phyloP scores from a whole-genome alignment of 106 monocot species.

The Platanthera guangdongensis region DNA sequence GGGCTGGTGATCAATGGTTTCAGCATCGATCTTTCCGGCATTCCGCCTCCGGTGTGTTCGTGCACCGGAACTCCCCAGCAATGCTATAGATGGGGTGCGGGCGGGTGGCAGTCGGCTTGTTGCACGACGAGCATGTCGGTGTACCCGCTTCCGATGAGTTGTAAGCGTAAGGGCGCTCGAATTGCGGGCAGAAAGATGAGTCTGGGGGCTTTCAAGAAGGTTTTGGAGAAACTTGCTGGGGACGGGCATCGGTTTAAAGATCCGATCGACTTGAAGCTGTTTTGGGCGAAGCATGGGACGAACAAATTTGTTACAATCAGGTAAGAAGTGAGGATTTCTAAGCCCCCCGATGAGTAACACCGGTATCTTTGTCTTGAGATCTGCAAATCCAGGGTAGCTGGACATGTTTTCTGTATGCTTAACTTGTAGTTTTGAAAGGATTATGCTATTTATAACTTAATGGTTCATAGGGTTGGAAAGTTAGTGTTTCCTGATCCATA shows the following conservation, averaged over 20 bases:
- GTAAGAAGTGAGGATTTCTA: conserved; percentile 4
- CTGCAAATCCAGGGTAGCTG: too few species aligned
- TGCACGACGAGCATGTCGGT: conserved; percentile 37
- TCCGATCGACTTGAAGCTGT: conserved; percentile 41
- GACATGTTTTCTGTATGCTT: too few species aligned
- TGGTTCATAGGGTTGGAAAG: too few species aligned
- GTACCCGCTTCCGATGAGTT: conserved; percentile 40
- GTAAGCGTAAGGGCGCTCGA: conserved; percentile 31
- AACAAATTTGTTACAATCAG: conserved; percentile 60
- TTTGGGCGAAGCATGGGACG: conserved; percentile 51
- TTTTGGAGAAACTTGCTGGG: conserved; percentile 45
- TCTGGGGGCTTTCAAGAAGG: conserved; percentile 52
- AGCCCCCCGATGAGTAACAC: too few species aligned
- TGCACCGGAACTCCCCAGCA: conserved; percentile 37
- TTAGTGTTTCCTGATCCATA: too few species aligned
- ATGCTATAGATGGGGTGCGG: conserved; percentile 45
- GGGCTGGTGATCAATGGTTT: conserved; percentile 42
- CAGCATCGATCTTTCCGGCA: conserved; percentile 37
- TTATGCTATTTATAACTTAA: too few species aligned
- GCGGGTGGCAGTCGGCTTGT: conserved; percentile 53
- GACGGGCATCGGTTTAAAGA: conserved; percentile 38
- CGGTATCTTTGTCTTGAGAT: too few species aligned
- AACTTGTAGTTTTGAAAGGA: too few species aligned
- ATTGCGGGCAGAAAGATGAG: conserved; percentile 56
- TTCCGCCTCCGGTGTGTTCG: conserved; percentile 41